A percentile compares a stretch with the other conserved stretches of the same genome.
phyloP scores from a whole-genome alignment of 2,329 filamentous ascomycete genomes.

The Ramularia collo-cygni region DNA sequence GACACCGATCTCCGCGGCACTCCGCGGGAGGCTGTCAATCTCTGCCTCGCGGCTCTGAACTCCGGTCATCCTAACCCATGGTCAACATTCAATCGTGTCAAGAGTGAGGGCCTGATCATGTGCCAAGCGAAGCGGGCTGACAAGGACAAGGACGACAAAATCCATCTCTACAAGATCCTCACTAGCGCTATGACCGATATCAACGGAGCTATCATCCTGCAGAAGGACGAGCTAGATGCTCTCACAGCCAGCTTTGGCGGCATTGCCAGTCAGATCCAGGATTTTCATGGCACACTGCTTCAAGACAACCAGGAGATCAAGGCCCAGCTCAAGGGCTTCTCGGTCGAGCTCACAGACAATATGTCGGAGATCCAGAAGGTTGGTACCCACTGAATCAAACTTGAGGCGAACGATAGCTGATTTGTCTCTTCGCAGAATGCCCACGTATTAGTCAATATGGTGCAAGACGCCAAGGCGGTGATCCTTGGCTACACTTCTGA shows the following conservation, averaged over 20 bases:
- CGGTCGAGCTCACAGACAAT: conserved; percentile 2
- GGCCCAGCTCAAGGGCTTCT: conserved; percentile 3
- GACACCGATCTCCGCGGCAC: conserved; percentile 23
- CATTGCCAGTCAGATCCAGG: conserved; percentile 7
- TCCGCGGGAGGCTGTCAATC: conserved; percentile 34
- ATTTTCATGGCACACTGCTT: conserved; percentile 13
- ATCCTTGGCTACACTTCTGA: conserved; percentile 2
- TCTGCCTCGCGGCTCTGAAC: conserved; percentile 50
- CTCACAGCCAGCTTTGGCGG: conserved; percentile 9
- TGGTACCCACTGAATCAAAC: no score
- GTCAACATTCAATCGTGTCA: conserved; percentile 58
- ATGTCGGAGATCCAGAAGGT: conserved; percentile 1
- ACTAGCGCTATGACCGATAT: conserved; percentile 3
- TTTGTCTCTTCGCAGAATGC: neutral
- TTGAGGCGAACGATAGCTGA: no score
- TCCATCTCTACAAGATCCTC: conserved; percentile 15
- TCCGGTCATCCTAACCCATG: conserved; percentile 42
- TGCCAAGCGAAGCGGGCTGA: conserved; percentile 55
- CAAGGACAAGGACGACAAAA: conserved; percentile 44
- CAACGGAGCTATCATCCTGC: conserved; percentile 3
- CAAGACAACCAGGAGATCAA: conserved; percentile 11
- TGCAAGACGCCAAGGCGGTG: conserved; percentile 2
- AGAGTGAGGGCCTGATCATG: conserved; percentile 54
- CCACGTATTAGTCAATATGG: neutral
- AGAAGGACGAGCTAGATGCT: conserved; percentile 13